phyloP scores from a whole-genome alignment of 768 basidiomycete species.

The Russula emetica region DNA sequence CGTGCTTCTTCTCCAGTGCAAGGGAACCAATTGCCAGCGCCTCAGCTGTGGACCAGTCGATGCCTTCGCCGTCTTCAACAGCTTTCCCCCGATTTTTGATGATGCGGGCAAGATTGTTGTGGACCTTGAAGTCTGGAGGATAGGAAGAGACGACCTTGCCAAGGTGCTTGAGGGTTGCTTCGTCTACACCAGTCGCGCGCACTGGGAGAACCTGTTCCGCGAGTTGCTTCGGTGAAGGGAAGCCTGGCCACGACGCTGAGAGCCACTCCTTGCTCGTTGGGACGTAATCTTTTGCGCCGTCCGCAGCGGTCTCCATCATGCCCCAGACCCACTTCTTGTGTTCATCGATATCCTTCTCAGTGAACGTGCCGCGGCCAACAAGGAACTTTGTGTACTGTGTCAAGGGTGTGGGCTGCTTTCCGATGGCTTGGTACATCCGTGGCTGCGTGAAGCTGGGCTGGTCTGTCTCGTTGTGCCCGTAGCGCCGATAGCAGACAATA shows the following conservation, averaged over 20 bases:
- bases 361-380: constrained; percentile 87
- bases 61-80: constrained; percentile 84
- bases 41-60: constrained; percentile 99
- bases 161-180: constrained; percentile 71
- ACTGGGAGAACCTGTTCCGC: constrained; percentile 91
- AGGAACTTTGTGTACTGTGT: constrained; percentile 91
- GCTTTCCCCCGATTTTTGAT: constrained; percentile 82
- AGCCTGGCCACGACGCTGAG: constrained; percentile 95
- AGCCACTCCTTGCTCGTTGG: constrained; percentile 96
- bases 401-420: constrained; percentile 87
- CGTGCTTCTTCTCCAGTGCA: constrained; percentile 88
- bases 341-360: constrained; percentile 93
- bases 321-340: constrained; percentile 99
- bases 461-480: constrained; percentile 99
- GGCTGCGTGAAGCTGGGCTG: constrained; percentile 99
- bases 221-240: constrained; percentile 94
- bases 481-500: constrained; percentile 96
- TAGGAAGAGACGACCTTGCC: constrained; percentile 84
- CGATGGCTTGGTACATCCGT: constrained; percentile 96
- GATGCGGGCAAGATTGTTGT: constrained; percentile 93
- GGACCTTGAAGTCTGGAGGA: constrained; percentile 80
- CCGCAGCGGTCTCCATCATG: constrained; percentile 95
- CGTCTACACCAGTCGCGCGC: constrained; percentile 77
- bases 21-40: constrained; percentile 94
- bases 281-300: constrained; percentile 91